Percentiles rank a stretch among this genome's conserved stretches.
These are phyloP conservation scores for Ampelomyces quisqualis DNA, from an alignment of 2,329 filamentous ascomycete species.

Conservation along the genomic window DNA sequence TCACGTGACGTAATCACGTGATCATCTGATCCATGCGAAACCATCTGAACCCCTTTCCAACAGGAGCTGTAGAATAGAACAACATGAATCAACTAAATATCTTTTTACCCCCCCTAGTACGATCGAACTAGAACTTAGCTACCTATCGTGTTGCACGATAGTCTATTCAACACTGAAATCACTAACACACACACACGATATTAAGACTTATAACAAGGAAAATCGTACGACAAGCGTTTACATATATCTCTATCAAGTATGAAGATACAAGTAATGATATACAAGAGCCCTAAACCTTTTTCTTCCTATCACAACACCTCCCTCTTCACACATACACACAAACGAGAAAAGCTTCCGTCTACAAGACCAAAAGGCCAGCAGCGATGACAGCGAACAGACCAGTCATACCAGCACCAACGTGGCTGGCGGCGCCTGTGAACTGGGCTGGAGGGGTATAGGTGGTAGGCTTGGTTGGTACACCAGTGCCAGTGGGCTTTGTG, in stretches of 20 bases:
- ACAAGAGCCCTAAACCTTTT: neutral
- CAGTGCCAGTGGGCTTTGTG: neutral
- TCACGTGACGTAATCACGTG: too few relatives aligned
- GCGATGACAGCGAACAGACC: constrained; percentile 1
- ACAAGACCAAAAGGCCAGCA: constrained; percentile 4
- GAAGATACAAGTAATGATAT: neutral
- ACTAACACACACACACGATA: too few relatives aligned
- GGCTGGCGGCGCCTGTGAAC: constrained; percentile 4
- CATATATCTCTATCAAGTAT: neutral
- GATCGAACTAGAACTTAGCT: too few relatives aligned
- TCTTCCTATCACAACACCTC: neutral
- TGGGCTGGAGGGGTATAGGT: constrained; percentile 3
- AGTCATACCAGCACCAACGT: constrained; percentile 1
- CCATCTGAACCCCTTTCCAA: too few relatives aligned
- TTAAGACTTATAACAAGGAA: too few relatives aligned
- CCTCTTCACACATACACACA: neutral
- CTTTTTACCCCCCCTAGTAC: too few relatives aligned
- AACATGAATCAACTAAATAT: too few relatives aligned
- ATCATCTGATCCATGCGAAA: too few relatives aligned
- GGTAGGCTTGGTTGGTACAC: constrained; percentile 3
- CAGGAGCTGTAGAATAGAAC: too few relatives aligned
- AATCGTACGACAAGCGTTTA: too few relatives aligned
- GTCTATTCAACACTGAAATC: too few relatives aligned
- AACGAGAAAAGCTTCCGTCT: constrained; percentile 1
- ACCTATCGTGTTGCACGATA: too few relatives aligned